Percentiles rank a stretch among this genome's conserved stretches.
phyloP scores from a whole-genome alignment of 202 grass and related monocot genomes.

The Carex arenaria region DNA sequence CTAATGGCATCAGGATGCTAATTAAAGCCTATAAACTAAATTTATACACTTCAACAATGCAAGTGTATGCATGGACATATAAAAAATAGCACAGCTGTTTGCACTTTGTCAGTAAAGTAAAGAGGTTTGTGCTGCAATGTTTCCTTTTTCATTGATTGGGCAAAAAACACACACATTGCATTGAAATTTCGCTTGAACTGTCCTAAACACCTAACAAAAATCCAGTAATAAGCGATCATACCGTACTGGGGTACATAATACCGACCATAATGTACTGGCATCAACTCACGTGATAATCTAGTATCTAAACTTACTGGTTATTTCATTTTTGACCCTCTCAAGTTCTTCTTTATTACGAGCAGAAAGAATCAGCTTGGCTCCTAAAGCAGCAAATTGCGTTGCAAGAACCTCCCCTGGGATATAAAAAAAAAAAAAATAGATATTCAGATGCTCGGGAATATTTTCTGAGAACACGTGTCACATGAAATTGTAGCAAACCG shows the following conservation, averaged over 20 bases:
- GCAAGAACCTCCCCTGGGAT: slow-evolving; percentile 77
- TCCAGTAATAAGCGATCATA: not conserved
- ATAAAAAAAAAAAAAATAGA: slow-evolving; percentile 1
- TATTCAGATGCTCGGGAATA: not conserved
- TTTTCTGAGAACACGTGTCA: not conserved
- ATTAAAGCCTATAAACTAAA: not conserved
- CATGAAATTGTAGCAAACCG: not conserved
- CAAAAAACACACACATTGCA: not conserved
- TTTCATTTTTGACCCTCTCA: slow-evolving; percentile 71
- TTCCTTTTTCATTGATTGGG: not conserved
- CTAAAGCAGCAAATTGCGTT: slow-evolving; percentile 70
- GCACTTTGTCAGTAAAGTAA: not conserved
- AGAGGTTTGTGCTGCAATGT: not conserved
- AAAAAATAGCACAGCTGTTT: not conserved
- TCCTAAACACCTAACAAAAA: not conserved
- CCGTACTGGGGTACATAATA: not conserved
- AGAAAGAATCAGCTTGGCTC: slow-evolving; percentile 93
- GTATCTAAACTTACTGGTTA: slow-evolving; percentile 51
- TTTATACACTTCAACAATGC: not conserved
- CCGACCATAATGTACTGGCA: not conserved
- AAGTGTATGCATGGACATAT: not conserved
- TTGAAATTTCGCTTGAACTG: not conserved
- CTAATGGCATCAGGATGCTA: not conserved
- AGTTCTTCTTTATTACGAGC: slow-evolving; percentile 74
- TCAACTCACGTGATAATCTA: not conserved